Base-by-base conservation (phyloP, 2,329 filamentous ascomycete genomes). In the Purpureocillium lavendulum region DNA sequence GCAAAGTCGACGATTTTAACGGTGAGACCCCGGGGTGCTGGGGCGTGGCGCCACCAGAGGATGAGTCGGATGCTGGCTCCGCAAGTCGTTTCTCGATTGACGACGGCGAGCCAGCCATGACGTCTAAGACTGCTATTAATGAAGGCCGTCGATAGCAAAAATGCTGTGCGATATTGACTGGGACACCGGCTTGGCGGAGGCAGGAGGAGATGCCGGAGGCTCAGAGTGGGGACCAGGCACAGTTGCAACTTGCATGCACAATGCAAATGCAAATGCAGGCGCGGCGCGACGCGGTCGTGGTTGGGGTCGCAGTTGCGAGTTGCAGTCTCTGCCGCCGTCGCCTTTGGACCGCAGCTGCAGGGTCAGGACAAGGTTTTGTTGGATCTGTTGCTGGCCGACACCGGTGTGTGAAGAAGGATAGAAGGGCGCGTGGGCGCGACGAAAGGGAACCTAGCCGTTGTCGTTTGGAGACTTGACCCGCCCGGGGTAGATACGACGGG, bases 71-170 rank as follows among this genome's bases (percentile, higher is more conserved):
- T 15, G 34, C 16, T 33, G 33, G 40, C 38, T 40, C 37, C 30
- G 35, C 38, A 30, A 37, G 34, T 18, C 37, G 35, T 30, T 45
- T 41, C 7, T 35, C 38, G 18, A 26, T 35, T 11, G 30, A 11
- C 18, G 26, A 21, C 18, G 39, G 14, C 14, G 31, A 17, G 17
- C 26, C 40, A 45, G 33, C 31, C 43, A 43, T 45, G 15, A 32
- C 30, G 24, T 7, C 31, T 10, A 35, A 14, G 17, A 38, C 21
- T 26, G 10, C 21, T 26, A 10, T 26, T 5, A 26, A 26, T 6
- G 21, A 26, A 5, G 21, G 21, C 5, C 6, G 21, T 26, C 21
- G 21, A 26, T 26, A 26, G 21, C 21, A 26, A 26, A 26, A 10
- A 26, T 10, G 21, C 21, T 10, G 21, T 10, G 21, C 10, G 21